Base-by-base conservation (phyloP, 2,329 filamentous ascomycete genomes). In the Hypoxylon sp. region DNA sequence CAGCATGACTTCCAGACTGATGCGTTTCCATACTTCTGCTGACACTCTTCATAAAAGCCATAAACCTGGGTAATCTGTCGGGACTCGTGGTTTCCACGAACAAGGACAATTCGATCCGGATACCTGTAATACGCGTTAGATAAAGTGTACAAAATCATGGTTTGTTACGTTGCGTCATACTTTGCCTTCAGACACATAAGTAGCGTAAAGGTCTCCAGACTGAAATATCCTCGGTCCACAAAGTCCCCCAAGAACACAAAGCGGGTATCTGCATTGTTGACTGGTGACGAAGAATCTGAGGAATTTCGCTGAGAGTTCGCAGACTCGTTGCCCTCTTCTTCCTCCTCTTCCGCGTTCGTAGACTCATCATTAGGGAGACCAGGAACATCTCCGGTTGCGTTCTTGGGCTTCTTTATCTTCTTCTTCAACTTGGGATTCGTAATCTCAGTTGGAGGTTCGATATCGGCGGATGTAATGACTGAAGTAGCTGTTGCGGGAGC, bases 1-100 rank as follows among this genome's bases (percentile, higher is more conserved):
- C 96, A 99, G 79, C 97, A 99, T 63, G 97, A 96, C 80, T 99
- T 97, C 96, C 96, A 99, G n/a, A 99, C 96, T 50, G 96, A 97
- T 11, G 96, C 93, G 76, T 97, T 98, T 75, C 96, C 96, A 78
- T 99, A 99, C 80, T 99, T 99, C 74, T 96, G 91, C 59, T 93
- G 93, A 79, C 96, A 99, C 79, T 99, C 96, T 65, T 97, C 97
- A 80, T 99, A 99, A 80, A 99, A 99, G 56, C 96, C 96, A 78
- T 99, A 99, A 20, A 96, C 97, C 76, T 99, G 96, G 7, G 96
- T 99, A 68, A 99, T 97, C 74, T 97, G 96, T 69, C 96, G 90
- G 24, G 93, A 97, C 80, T 99, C 96, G 82, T 99, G 96, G 80
- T 99, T 99, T 68, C 96, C 96, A 71, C 96, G 92, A 71, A 99